Evolutionary conservation across 768 basidiomycete species (phyloP), one percentile per base, ranked within the genome.

Genomic region (Pleurotus cornucopiae): DNA sequence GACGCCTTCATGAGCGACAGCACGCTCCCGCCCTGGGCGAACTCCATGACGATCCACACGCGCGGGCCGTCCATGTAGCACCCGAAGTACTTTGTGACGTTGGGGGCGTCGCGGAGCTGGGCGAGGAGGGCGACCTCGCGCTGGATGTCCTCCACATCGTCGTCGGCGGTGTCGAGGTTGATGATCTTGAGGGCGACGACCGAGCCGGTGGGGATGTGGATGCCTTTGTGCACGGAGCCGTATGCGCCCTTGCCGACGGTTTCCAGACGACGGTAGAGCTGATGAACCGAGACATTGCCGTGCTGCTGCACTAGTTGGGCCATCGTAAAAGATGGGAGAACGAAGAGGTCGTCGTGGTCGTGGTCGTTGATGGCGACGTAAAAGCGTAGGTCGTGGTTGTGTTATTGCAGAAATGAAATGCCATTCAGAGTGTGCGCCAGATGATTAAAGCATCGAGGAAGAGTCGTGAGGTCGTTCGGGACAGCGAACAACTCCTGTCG

Each of bases 1-100:
- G 85, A 83, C 0, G 91, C 88, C 69, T 97, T 94, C 86, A 97
- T 94, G 62, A 99, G 78, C 2, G 93, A 90, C 46, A 91, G 78
- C 5, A 98, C 91, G 66, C 92, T 95, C 5, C 97, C 97, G 4
- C 96, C 96, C 60, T 94, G 87, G 6, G 97, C 97, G 63, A 87
- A 86, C 69, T 99, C 97, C 97, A 99, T 99, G 38, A 88, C 92
- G 62, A 99, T 98, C 95, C 97, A 99, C 7, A 99, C 93, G 48
- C 92, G 89, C 25, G 94, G 91, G 0, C 94, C 95, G 66, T 96
- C 90, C 67, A 97, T 81, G 72, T 91, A 88, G 73, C 94, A 97
- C n/a, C 94, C 96, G 71, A 87, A 97, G 75, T 99, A 99, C 64
- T 91, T 83, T 20, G 91, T 98, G 64, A 97, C 84, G 66, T 95